Percentiles rank a stretch among this genome's conserved stretches.
phyloP scores from a whole-genome alignment of 2,329 filamentous ascomycete genomes.

The Trichophyton benhamiae region DNA sequence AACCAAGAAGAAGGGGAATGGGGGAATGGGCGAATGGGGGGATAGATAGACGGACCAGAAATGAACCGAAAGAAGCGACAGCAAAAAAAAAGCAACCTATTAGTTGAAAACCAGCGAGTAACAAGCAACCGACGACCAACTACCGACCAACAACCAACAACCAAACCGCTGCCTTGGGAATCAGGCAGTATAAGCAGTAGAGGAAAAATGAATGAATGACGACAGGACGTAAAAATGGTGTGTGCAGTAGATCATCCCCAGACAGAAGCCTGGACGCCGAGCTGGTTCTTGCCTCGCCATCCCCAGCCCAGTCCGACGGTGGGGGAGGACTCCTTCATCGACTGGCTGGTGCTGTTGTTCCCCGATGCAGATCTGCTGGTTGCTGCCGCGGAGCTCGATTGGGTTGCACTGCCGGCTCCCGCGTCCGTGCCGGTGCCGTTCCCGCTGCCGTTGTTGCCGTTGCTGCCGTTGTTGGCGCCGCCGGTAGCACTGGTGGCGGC shows the following conservation, averaged over 20 bases:
- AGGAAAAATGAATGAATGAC: background rate
- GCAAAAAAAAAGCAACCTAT: background rate
- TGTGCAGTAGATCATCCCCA: conserved; percentile 55
- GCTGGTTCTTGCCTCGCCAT: conserved; percentile 61
- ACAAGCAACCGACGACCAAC: too few species aligned
- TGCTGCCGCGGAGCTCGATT: conserved; percentile 44
- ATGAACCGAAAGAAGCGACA: background rate
- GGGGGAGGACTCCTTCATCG: conserved; percentile 32
- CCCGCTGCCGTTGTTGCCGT: conserved; percentile 23
- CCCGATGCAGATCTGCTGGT: conserved; percentile 46
- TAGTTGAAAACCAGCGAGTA: background rate
- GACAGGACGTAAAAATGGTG: background rate
- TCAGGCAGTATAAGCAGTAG: too few species aligned
- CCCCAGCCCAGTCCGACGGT: conserved; percentile 55
- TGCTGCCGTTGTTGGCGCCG: too few species aligned
- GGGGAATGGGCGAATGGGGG: background rate
- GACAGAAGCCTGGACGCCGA: conserved; percentile 82
- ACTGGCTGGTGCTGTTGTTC: conserved; percentile 17
- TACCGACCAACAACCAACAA: too few species aligned
- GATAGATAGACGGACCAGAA: background rate
- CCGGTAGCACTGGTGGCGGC: too few species aligned
- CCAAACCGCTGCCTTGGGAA: too few species aligned
- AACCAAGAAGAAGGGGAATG: background rate
- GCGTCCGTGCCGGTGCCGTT: background rate
- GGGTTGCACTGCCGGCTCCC: conserved; percentile 32